These are phyloP conservation scores for Porpolomopsis calyptriformis DNA, from an alignment of 768 basidiomycete species.

Conservation along the genomic window DNA sequence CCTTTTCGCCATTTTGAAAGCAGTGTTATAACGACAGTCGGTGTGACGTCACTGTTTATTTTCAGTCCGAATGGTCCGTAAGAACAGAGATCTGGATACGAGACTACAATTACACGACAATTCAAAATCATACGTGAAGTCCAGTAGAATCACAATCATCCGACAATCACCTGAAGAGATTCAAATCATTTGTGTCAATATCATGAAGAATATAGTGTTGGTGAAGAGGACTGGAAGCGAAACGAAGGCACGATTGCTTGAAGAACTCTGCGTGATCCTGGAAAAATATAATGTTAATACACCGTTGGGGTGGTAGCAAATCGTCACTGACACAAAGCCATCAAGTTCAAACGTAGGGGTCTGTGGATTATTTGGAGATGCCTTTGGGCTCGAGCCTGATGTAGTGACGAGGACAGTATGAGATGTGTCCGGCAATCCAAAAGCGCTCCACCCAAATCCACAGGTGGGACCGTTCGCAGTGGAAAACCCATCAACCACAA, in stretches of 20 bases:
- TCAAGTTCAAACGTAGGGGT: conserved; percentile 1
- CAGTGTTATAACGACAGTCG: too few relatives aligned
- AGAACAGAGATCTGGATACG: too few relatives aligned
- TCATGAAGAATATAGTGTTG: neutral
- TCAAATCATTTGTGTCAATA: too few relatives aligned
- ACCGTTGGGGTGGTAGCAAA: neutral
- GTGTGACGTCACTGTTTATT: too few relatives aligned
- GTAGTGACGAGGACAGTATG: conserved; percentile 1
- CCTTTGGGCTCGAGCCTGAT: neutral
- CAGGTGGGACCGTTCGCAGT: neutral
- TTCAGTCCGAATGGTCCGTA: too few relatives aligned
- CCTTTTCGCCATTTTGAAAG: too few relatives aligned
- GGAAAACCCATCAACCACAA: conserved; percentile 1
- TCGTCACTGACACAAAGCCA: neutral
- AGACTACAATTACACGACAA: too few relatives aligned
- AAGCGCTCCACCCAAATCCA: conserved; percentile 1
- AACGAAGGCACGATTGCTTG: neutral
- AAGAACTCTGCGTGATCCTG: neutral
- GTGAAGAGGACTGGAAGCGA: neutral
- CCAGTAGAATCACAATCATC: too few relatives aligned
- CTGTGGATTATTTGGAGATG: neutral
- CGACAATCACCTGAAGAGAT: too few relatives aligned
- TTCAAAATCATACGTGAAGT: too few relatives aligned
- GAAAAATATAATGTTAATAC: neutral
- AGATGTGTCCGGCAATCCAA: neutral